Percentiles rank a stretch among this genome's conserved stretches.
phyloP scores from a whole-genome alignment of 2,329 filamentous ascomycete genomes.

The Xenosphaeropsis pyriputrescens region DNA sequence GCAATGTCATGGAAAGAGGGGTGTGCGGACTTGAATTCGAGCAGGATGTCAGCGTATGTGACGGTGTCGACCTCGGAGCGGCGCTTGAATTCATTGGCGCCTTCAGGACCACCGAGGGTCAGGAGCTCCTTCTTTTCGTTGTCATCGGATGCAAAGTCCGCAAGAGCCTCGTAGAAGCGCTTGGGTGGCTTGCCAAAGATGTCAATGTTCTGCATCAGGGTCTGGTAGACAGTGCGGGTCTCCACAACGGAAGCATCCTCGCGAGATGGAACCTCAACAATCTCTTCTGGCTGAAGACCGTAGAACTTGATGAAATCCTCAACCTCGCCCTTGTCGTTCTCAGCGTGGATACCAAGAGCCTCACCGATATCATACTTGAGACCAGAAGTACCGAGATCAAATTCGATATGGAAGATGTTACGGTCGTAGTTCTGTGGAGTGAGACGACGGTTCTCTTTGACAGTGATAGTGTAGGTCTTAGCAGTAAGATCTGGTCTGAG shows the following conservation, averaged over 20 bases:
- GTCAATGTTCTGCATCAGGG: slow-evolving; percentile 82
- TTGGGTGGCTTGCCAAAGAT: slow-evolving; percentile 95
- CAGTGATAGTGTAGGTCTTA: slow-evolving; percentile 75
- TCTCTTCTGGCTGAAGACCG: slow-evolving; percentile 63
- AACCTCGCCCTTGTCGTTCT: slow-evolving; percentile 74
- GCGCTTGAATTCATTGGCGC: slow-evolving; percentile 81
- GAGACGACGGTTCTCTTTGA: slow-evolving; percentile 90
- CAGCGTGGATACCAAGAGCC: slow-evolving; percentile 87
- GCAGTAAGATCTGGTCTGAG: slow-evolving; percentile 77
- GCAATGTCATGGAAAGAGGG: slow-evolving; percentile 80
- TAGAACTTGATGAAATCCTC: slow-evolving; percentile 82
- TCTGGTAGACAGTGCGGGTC: slow-evolving; percentile 85
- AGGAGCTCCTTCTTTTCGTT: slow-evolving; percentile 69
- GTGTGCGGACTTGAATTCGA: slow-evolving; percentile 81
- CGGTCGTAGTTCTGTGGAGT: slow-evolving; percentile 84
- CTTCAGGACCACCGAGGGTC: slow-evolving; percentile 62
- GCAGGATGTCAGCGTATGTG: slow-evolving; percentile 80
- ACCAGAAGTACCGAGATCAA: slow-evolving; percentile 81
- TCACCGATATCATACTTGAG: slow-evolving; percentile 96
- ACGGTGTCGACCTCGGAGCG: slow-evolving; percentile 81
- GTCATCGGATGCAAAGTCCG: slow-evolving; percentile 73
- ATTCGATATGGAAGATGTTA: slow-evolving; percentile 99
- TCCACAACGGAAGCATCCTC: slow-evolving; percentile 64
- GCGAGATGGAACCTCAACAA: slow-evolving; percentile 84
- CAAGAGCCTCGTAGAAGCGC: slow-evolving; percentile 88